These are phyloP conservation scores for Endocalyx cinctus DNA, from an alignment of 2,329 filamentous ascomycete genomes.

Conservation along the genomic window DNA sequence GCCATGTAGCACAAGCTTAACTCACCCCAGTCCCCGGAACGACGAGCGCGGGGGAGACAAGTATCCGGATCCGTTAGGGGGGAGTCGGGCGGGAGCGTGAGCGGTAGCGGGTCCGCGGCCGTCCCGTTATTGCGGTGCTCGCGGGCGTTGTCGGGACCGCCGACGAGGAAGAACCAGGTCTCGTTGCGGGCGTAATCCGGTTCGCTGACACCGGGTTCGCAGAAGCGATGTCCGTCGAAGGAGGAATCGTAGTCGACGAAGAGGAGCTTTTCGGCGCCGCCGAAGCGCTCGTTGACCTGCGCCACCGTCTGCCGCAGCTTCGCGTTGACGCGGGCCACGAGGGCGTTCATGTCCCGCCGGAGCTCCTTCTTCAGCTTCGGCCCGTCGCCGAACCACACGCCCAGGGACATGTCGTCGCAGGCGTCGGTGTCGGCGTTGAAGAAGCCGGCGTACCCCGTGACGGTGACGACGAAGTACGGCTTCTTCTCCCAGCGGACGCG, in stretches of 20 bases:
- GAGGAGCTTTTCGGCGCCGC: constrained; percentile 30
- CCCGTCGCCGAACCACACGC: constrained; percentile 41
- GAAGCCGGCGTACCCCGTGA: constrained; percentile 45
- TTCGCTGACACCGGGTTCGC: constrained; percentile 34
- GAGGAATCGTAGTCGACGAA: constrained; percentile 41
- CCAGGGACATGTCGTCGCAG: constrained; percentile 40
- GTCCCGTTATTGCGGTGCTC: too few relatives aligned
- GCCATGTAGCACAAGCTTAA: constrained; percentile 41
- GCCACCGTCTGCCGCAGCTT: constrained; percentile 33
- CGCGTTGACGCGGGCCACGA: constrained; percentile 37
- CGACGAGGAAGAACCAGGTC: constrained; percentile 46
- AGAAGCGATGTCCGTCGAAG: constrained; percentile 43
- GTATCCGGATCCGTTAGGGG: constrained; percentile 31
- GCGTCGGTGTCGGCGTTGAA: constrained; percentile 39
- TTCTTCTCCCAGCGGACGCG: constrained; percentile 39
- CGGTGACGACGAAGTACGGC: constrained; percentile 36
- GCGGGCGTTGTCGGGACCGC: constrained; percentile 36
- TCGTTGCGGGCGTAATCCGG: constrained; percentile 38
- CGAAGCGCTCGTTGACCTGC: constrained; percentile 33
- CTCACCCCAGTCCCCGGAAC: constrained; percentile 38
- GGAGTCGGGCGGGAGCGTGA: too few relatives aligned
- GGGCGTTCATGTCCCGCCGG: constrained; percentile 37
- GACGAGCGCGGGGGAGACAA: constrained; percentile 30
- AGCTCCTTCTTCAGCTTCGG: constrained; percentile 36
- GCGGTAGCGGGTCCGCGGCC: too few relatives aligned